phyloP scores from a whole-genome alignment of 495 filamentous ascomycete genomes.

The Penicillium turbatum region DNA sequence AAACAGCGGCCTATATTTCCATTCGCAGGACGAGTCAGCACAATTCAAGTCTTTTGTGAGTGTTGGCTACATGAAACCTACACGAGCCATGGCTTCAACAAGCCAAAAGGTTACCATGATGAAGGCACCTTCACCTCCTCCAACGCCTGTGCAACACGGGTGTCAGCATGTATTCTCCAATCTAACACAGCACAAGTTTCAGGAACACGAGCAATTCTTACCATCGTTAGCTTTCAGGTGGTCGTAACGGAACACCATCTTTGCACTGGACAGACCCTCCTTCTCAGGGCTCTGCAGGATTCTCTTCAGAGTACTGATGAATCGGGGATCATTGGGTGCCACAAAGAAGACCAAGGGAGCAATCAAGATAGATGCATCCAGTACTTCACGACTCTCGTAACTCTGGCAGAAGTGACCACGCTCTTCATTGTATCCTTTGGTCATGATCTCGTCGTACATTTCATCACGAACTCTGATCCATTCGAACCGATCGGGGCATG shows the following conservation, averaged over 20 bases:
- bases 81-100: constrained; percentile 68
- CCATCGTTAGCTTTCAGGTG: constrained; percentile 61
- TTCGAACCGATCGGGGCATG: constrained; percentile 58
- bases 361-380: constrained; percentile 68
- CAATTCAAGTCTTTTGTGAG: background rate
- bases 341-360: constrained; percentile 74
- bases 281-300: constrained; percentile 64
- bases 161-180: constrained; percentile 10
- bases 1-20: constrained; percentile 26
- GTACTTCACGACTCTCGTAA: constrained; percentile 61
- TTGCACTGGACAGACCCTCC: constrained; percentile 66
- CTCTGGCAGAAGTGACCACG: constrained; percentile 65
- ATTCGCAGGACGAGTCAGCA: background rate
- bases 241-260: constrained; percentile 68
- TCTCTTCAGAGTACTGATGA: constrained; percentile 62
- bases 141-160: constrained; percentile 51
- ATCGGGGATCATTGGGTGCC: constrained; percentile 66
- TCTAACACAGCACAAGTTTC: background rate
- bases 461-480: constrained; percentile 60
- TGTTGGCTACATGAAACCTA: constrained; percentile 20
- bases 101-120: constrained; percentile 78
- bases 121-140: constrained; percentile 70
- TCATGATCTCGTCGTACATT: constrained; percentile 71
- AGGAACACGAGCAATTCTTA: constrained; percentile 28
- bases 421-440: constrained; percentile 59